Base-by-base conservation (phyloP, 148 eudicot genomes). In the Rhododendron vialii region DNA sequence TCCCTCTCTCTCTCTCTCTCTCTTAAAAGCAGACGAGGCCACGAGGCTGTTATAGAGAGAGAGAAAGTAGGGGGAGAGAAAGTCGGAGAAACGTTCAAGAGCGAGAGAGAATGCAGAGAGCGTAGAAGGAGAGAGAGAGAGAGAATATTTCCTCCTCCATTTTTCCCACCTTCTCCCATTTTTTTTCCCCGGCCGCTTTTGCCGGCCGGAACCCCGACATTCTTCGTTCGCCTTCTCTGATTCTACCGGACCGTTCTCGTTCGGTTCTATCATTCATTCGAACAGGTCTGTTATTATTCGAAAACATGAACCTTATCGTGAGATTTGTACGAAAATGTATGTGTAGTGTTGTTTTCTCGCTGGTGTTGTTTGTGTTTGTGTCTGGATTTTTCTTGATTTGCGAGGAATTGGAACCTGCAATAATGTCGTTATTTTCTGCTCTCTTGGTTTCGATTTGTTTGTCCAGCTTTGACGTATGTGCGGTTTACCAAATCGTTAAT, bases 131-230 rank as follows among this genome's bases (percentile, higher is more conserved):
- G 12, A 33, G 78, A 33, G 36, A 14, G 78, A 17, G 43, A 35
- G 43, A 15, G 45, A 28, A 73, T 5, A 73, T 30, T 78, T 45
- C 30, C 22, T 28, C 17, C 59, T 6, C 51, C 11, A 2, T 5
- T 33, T 30, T 35, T 30, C 30, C 35, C 0, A 11, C 73, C 18
- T 24, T 15, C 20, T 41, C 13, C 45, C 5, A 11, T 13, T 83
- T 61, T 63, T 41, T 61, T 43, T n/a, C 30, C 35, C 84, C 84
- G 84, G 84, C 84, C 75, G 77, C 43, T 69, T 71, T 48, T 6
- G 61, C 43, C 61, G 63, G 59, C 78, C 79, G 78, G 77, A 28
- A 43, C 50, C 7, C 57, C 48, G 76, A n/a, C 57, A 28, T 43
- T 45, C 45, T 75, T 36, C 57, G 13, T 33, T 41, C 55, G 53